These are phyloP conservation scores for Fusarium papillatum DNA, from an alignment of 2,329 filamentous ascomycete species.

Conservation along the genomic window DNA sequence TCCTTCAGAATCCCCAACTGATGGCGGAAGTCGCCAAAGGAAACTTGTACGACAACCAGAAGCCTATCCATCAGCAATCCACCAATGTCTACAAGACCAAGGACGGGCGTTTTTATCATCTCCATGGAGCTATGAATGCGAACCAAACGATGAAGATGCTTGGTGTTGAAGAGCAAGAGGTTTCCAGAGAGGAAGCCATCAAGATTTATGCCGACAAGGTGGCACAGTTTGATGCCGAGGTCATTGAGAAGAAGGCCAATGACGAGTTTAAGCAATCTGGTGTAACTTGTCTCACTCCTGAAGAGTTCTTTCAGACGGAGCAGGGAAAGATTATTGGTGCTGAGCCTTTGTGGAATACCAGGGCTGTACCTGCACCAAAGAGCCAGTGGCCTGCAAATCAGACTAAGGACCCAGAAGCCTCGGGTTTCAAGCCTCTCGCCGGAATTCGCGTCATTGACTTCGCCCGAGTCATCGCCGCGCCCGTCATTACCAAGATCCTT, in stretches of 20 bases:
- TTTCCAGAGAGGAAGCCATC: neutral
- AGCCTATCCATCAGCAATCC: neutral
- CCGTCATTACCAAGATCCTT: neutral
- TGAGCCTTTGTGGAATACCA: neutral
- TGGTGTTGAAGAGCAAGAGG: neutral
- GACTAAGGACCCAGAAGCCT: neutral
- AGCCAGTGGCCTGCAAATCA: neutral
- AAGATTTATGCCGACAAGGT: neutral
- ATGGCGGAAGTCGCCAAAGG: neutral
- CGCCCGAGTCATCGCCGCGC: neutral
- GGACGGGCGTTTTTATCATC: neutral
- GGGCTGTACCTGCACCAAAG: neutral
- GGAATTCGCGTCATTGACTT: neutral
- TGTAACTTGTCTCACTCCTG: constrained; percentile 47
- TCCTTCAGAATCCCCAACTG: neutral
- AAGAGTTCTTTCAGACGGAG: constrained; percentile 48
- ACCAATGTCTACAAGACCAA: neutral
- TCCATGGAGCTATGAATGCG: neutral
- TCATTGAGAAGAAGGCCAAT: neutral
- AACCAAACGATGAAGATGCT: neutral
- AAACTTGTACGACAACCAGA: neutral
- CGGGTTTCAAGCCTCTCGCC: neutral
- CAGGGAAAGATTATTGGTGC: constrained; percentile 23
- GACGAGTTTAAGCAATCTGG: constrained; percentile 35
- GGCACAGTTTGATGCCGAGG: neutral